Evolutionary conservation across 2,329 filamentous ascomycete species (phyloP).

Genomic region (Drechslerella stenobrocha): DNA sequence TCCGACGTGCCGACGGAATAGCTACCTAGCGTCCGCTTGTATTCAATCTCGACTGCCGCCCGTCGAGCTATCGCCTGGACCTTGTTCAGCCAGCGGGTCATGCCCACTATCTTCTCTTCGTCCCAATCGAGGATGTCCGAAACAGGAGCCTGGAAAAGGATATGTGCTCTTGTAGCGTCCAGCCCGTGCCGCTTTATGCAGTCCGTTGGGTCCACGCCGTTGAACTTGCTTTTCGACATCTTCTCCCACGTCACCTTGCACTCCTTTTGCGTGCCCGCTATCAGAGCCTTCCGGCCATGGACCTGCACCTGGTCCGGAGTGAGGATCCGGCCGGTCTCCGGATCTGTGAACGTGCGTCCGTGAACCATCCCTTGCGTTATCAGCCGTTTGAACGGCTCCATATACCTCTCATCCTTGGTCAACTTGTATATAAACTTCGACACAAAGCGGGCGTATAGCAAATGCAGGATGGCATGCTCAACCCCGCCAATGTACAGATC

Average conservation of each 20-base stretch:
- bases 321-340: constrained; percentile 73
- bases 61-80: constrained; percentile 57
- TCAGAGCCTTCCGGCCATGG: constrained; percentile 59
- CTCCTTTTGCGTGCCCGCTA: constrained; percentile 64
- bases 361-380: constrained; percentile 93
- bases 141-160: constrained; percentile 85
- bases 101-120: constrained; percentile 75
- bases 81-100: constrained; percentile 78
- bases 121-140: constrained; percentile 86
- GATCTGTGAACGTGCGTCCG: constrained; percentile 78
- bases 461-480: constrained; percentile 86
- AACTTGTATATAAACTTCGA: constrained; percentile 76
- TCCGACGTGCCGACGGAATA: neutral
- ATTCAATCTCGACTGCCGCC: constrained; percentile 30
- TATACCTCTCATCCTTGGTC: constrained; percentile 55
- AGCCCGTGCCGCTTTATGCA: constrained; percentile 76
- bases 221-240: constrained; percentile 94
- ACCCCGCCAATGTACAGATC: constrained; percentile 88
- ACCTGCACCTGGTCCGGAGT: constrained; percentile 74
- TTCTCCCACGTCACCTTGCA: constrained; percentile 69
- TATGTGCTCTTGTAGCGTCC: constrained; percentile 80
- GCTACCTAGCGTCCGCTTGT: constrained; percentile 15
- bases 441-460: constrained; percentile 86
- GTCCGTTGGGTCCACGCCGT: constrained; percentile 77
- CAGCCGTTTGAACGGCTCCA: constrained; percentile 78